Percentiles rank a stretch among this genome's conserved stretches.
These are phyloP conservation scores for Cladosporium cucumerinum DNA, from an alignment of 2,329 filamentous ascomycete species.

Conservation along the genomic window DNA sequence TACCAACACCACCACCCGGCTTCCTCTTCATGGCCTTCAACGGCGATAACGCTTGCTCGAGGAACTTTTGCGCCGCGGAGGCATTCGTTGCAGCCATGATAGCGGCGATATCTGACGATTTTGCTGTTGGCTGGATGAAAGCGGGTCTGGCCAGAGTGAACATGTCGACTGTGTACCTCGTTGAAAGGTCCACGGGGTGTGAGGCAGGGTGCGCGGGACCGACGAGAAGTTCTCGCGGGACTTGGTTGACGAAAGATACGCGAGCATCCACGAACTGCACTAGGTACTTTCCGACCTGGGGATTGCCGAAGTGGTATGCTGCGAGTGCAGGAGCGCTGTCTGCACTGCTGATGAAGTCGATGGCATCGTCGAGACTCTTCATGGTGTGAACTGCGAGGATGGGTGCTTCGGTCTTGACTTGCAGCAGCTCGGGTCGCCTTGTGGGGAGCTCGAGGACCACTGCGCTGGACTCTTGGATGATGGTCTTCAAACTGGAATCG, in stretches of 20 bases:
- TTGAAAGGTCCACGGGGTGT: constrained; percentile 26
- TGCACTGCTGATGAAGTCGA: constrained; percentile 41
- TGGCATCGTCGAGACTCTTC: constrained; percentile 54
- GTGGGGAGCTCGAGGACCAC: constrained; percentile 27
- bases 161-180: constrained; percentile 43
- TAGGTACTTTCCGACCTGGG: constrained; percentile 56
- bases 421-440: constrained; percentile 18
- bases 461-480: constrained; percentile 24
- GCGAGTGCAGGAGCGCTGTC: constrained; percentile 40
- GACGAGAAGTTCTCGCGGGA: constrained; percentile 53
- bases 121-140: constrained; percentile 25
- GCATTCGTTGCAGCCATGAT: constrained; percentile 18
- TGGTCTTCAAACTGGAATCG: constrained; percentile 19
- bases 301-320: constrained; percentile 53
- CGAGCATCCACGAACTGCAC: constrained; percentile 53
- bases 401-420: constrained; percentile 40
- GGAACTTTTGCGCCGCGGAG: constrained; percentile 20
- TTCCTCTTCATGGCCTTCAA: constrained; percentile 34
- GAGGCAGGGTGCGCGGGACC: constrained; percentile 36
- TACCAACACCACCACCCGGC: constrained; percentile 34
- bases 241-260: constrained; percentile 55
- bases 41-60: constrained; percentile 23
- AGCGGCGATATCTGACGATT: constrained; percentile 9
- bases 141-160: constrained; percentile 49
- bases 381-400: constrained; percentile 48